Evolutionary conservation across 208 protist species (phyloP), one percentile per base, ranked within the genome.

Genomic region (Leishmania turanica): DNA sequence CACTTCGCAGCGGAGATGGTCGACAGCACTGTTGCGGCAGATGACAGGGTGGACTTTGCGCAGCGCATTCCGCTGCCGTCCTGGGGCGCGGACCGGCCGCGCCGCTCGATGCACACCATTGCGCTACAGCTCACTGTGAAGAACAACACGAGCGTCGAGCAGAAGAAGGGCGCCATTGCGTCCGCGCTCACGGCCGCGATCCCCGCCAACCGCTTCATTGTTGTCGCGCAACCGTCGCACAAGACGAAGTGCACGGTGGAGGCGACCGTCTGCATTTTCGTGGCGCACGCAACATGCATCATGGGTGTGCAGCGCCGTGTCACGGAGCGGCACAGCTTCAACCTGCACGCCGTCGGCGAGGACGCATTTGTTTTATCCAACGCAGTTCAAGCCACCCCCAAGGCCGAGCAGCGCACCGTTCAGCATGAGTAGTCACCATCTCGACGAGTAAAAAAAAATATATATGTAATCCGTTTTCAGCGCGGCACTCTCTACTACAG

Each of bases 121-220:
- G 79, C 78, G 34, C 80, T 97, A 45, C 85, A 91, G 58, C 87
- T 97, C 54, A 88, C 75, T n/a, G 88, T 97, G 17, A 95, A 95
- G 80, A 97, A 97, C 85, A 97, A 97, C 88, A 94, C 91, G 5
- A 91, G 88, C 82, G 91, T 97, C 66, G 89, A 95, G 73, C 78
- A 80, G 45, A 90, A 94, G 47, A 93, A 95, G 79, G 53, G 82
- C 11, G 83, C 85, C 24, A 70, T 94, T 34, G 80, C 85, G 3
- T 81, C 90, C 1, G 87, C 78, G 24, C 79, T 97, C 69, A 80
- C 90, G 42, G 65, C 84, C 8, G 72, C 84, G n/a, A 89, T 97
- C 58, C 94, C 94, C 8, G 84, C 81, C 40, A 97, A 96, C 75
- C 92, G 92, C 21, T 97, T 97, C 77, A 91, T 95, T 49, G 82